Percentiles rank a stretch among this genome's conserved stretches.
These are phyloP conservation scores for Zymoseptoria pseudotritici DNA, from an alignment of 2,329 filamentous ascomycete species.

Conservation along the genomic window DNA sequence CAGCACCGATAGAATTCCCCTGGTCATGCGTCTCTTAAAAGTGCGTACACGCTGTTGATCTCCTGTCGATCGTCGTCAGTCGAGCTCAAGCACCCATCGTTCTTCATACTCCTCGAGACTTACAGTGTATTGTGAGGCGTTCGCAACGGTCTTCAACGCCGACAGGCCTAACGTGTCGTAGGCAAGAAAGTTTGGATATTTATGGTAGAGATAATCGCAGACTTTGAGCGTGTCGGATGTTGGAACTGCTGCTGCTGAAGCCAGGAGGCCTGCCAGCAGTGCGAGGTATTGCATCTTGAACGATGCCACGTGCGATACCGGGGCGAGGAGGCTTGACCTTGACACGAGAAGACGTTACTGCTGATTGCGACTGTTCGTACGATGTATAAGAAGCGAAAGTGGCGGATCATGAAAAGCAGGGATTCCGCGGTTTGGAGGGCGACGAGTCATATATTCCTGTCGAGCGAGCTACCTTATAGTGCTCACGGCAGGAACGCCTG, in stretches of 20 bases:
- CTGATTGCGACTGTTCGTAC: too few species aligned
- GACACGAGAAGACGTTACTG: too few species aligned
- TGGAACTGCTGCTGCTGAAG: constrained; percentile 6
- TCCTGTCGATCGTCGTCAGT: not conserved
- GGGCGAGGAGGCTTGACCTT: not conserved
- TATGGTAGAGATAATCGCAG: constrained; percentile 16
- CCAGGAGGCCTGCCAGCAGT: constrained; percentile 4
- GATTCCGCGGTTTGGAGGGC: not conserved
- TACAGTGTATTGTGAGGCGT: constrained; percentile 11
- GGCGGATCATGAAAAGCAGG: not conserved
- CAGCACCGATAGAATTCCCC: too few species aligned
- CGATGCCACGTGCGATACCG: not conserved
- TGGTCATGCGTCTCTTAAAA: too few species aligned
- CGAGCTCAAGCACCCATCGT: not conserved
- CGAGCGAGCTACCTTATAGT: not conserved
- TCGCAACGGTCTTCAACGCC: constrained; percentile 6
- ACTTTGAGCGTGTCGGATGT: constrained; percentile 12
- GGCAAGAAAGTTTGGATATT: constrained; percentile 16
- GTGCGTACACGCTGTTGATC: constrained; percentile 9
- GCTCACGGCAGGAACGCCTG: not conserved
- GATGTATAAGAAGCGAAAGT: not conserved
- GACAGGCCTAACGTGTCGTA: constrained; percentile 12
- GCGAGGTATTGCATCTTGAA: constrained; percentile 4
- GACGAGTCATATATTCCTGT: not conserved
- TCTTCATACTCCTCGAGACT: not conserved